Base-by-base conservation (phyloP, 2,329 filamentous ascomycete species). In the Paraphoma sp. region DNA sequence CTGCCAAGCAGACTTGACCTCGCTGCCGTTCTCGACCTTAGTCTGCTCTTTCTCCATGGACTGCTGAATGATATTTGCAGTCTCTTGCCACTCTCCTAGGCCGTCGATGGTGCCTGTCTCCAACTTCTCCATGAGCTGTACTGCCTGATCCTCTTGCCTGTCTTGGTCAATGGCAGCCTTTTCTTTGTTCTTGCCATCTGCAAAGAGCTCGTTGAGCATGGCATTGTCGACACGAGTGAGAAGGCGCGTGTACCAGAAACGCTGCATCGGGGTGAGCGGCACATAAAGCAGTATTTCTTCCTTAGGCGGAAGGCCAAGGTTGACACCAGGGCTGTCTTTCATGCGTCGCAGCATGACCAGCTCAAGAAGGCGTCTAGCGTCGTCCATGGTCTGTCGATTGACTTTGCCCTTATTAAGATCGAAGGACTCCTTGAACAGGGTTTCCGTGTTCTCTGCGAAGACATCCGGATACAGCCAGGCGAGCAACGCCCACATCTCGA, bases 41-140 rank as follows among this genome's bases (percentile, higher is more conserved):
- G 72, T 65, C 28, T 75, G 67, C 52, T 78, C 76, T 10, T 77
- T 72, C 9, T 72, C 62, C 1, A 91, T 53, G 90, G 97, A 80
- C 94, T 97, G 77, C 91, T 93, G 84, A 93, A 98, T 83, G 95
- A 98, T 88, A 93, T 90, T 76, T 93, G 93, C 80, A 89, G 94
- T 80, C 96, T 96, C 57, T 10, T 79, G 77, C 83, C 83, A 85
- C 8, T 65, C 62, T 74, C 73, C 49, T 29, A 50, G 33, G 4
- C 48, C 52, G 6, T 46, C 51, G 28, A 48, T 40, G 33, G 48
- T 10, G 6, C 14, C 12, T 4, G 46, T 51, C 29, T 70, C 55
- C 4, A 68, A 56, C 29, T 76, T 67, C 17, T 78, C 66, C 12
- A 76, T 64, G 4, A 68, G 65, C 3, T 73, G 61, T 14, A 79